phyloP scores from a whole-genome alignment of 2,329 filamentous ascomycete species.

The Keithomyces neogunnii region DNA sequence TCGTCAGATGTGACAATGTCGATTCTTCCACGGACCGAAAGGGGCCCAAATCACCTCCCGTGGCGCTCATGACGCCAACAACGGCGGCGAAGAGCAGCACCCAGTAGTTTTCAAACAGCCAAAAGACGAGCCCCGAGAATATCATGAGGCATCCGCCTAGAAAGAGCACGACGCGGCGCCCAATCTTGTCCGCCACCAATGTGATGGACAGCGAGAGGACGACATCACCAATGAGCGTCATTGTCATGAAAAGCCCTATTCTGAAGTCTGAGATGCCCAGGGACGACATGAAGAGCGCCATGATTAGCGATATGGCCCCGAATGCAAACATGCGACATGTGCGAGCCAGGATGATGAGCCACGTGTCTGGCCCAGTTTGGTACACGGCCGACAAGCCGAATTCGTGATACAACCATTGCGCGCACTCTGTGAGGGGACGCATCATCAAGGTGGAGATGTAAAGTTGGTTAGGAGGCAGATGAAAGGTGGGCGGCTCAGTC shows the following conservation, averaged over 20 bases:
- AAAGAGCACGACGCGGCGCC: constrained; percentile 44
- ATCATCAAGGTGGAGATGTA: background rate
- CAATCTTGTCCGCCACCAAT: constrained; percentile 49
- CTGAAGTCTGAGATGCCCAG: constrained; percentile 46
- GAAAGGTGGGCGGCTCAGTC: no score
- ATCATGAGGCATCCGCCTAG: constrained; percentile 49
- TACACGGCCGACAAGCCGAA: constrained; percentile 40
- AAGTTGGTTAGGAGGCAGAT: no score
- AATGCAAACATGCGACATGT: constrained; percentile 55
- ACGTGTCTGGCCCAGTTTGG: constrained; percentile 38
- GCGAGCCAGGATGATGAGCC: constrained; percentile 43
- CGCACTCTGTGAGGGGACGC: background rate
- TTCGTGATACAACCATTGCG: constrained; percentile 30
- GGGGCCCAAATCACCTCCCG: constrained; percentile 57
- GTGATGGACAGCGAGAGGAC: constrained; percentile 48
- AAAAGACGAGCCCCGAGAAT: constrained; percentile 45
- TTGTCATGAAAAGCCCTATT: constrained; percentile 57
- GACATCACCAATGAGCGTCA: constrained; percentile 54
- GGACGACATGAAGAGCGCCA: constrained; percentile 52
- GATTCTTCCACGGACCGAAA: constrained; percentile 61
- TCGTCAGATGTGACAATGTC: constrained; percentile 52
- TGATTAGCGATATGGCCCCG: constrained; percentile 49
- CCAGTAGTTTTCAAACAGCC: constrained; percentile 48
- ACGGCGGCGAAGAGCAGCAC: constrained; percentile 48
- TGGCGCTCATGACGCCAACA: constrained; percentile 53